A percentile compares a stretch with the other conserved stretches of the same genome.
Conservation (phyloP, 108 stramenopile genomes). For the Stephanodiscus triporus region DNA sequence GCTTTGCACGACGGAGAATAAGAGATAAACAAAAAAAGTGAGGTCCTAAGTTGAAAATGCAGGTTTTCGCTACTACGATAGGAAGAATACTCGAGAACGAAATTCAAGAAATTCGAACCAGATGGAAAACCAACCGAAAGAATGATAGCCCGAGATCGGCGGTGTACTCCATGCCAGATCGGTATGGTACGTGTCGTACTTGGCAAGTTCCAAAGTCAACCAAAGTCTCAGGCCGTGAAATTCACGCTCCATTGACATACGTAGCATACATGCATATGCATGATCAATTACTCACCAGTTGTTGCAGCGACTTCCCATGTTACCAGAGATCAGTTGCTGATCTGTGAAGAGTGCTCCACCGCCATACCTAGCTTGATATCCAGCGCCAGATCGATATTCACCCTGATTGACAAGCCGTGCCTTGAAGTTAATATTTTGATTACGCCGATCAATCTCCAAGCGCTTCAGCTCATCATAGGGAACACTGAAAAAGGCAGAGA, state of each 20-base stretch:
- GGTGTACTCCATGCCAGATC: background rate
- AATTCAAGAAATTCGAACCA: constrained; percentile 1
- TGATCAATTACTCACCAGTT: constrained; percentile 57
- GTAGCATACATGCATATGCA: constrained; percentile 30
- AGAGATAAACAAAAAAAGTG: background rate
- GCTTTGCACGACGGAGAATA: constrained; percentile 29
- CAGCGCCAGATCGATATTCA: constrained; percentile 50
- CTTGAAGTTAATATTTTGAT: constrained; percentile 90
- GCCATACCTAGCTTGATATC: constrained; percentile 41
- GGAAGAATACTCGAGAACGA: too few relatives aligned
- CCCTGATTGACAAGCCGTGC: constrained; percentile 81
- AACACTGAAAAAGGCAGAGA: constrained; percentile 44
- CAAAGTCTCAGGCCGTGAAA: background rate
- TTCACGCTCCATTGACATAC: background rate
- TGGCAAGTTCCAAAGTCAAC: background rate
- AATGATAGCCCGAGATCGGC: too few relatives aligned
- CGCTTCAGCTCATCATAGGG: constrained; percentile 81
- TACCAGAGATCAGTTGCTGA: constrained; percentile 76
- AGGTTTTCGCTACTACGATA: background rate
- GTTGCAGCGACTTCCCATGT: constrained; percentile 73
- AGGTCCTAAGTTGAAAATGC: background rate
- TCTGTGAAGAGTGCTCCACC: constrained; percentile 67
- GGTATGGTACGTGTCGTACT: too few relatives aligned
- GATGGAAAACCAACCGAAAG: too few relatives aligned
- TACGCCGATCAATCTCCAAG: constrained; percentile 83